Conservation (phyloP, 2,329 filamentous ascomycete species). For the Pestalotiopsis sp. region DNA sequence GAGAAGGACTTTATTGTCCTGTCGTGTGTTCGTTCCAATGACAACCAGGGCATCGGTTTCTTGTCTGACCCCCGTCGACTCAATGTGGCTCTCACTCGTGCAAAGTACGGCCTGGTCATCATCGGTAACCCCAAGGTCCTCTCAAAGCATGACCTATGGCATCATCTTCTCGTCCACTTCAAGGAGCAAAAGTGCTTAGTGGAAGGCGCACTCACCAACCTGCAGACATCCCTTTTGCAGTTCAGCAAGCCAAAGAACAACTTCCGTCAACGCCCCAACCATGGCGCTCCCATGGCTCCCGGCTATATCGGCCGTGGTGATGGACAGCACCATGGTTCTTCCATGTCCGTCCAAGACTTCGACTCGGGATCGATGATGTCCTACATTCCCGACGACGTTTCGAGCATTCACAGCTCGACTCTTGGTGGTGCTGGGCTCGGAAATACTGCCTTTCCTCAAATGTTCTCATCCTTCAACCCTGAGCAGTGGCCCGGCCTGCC, state of each 20-base stretch:
- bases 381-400: constrained; percentile 96
- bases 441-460: constrained; percentile 81
- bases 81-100: constrained; percentile 94
- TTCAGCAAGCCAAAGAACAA: constrained; percentile 93
- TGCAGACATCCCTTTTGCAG: constrained; percentile 93
- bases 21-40: constrained; percentile 96
- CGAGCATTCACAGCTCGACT: constrained; percentile 90
- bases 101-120: constrained; percentile 95
- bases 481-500: constrained; percentile 87
- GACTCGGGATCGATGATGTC: constrained; percentile 90
- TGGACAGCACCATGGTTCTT: constrained; percentile 42
- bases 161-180: constrained; percentile 92
- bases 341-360: constrained; percentile 52
- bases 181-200: constrained; percentile 96
- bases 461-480: constrained; percentile 90
- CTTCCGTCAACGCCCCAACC: constrained; percentile 80
- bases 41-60: constrained; percentile 99
- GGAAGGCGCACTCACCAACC: constrained; percentile 90
- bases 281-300: constrained; percentile 80
- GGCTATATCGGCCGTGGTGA: constrained; percentile 44
- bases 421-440: constrained; percentile 81
- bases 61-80: constrained; percentile 95
- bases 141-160: constrained; percentile 97
- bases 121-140: constrained; percentile 97
- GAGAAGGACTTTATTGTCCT: constrained; percentile 99